Evolutionary conservation across 73 alveolate genomes (phyloP), one percentile per base, ranked within the genome.

Genomic region (Blepharisma japonicum): DNA sequence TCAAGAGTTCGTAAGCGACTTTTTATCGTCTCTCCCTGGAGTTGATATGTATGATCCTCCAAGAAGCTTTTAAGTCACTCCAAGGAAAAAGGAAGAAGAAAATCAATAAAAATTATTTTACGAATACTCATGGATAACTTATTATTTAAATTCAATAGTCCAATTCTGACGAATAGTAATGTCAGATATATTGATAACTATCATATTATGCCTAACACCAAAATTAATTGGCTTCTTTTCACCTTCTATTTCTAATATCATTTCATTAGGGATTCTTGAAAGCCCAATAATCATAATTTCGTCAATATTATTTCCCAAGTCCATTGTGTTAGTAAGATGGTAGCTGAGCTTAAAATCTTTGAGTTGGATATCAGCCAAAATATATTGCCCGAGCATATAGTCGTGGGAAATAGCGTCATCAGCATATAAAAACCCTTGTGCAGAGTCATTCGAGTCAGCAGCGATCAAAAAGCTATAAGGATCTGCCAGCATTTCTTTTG

Each of bases 21-120:
- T 70, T 9, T 54, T 70, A 4, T 7, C 78, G 50, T 88, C 85
- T 70, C 55, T 89, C 21, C 14, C 20, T n/a, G 90, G 91, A 20
- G 86, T 86, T 7, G 91, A 87, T 20, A 42, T 87, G 53, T 68
- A 82, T 46, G 85, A 86, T 7, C 81, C 82, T 86, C 21, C 55
- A 89, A 49, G 71, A 80, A 38, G 88, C 87, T 53, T 81, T 55
- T 51, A 79, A 83, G 56, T 71, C 79, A 55, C 49, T 86, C 51
- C 87, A 90, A 23, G 87, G 71, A n/a, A 51, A 82, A 82, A 86
- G 77, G 66, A 88, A n/a, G 68, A 70, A 39, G 80, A 70, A 14
- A 45, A 39, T 53, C 68, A 53, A 53, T 14, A 20, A 53, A 53
- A 53, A n/a, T n/a, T n/a, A 53, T 14, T n/a, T 14, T 20, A 53